Evolutionary conservation across 306 rosid species (phyloP).

Genomic region (Rubus idaeus): DNA sequence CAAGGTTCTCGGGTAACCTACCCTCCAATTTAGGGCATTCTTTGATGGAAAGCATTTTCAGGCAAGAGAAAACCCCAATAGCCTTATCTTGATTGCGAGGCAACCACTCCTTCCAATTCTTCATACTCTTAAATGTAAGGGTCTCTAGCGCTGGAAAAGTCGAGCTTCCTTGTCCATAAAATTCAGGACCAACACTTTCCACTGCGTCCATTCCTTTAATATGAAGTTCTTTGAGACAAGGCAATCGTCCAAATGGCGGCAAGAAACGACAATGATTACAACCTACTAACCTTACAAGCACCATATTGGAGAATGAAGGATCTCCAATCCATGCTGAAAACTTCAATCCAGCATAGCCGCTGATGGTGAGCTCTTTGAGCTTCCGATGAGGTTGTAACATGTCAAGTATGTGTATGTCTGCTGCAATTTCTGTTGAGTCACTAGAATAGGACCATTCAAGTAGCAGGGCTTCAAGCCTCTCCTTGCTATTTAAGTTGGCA

Average conservation of each 20-base stretch:
- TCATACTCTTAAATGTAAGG: background rate
- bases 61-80: background rate
- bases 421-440: background rate
- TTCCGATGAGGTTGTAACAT: background rate
- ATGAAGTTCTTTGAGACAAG: background rate
- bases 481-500: slow-evolving; percentile 1
- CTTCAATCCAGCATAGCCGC: background rate
- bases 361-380: background rate
- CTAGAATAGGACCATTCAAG: background rate
- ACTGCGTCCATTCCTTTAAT: background rate
- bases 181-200: background rate
- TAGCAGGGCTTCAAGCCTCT: background rate
- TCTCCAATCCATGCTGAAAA: slow-evolving; percentile 12
- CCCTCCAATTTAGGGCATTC: background rate
- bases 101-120: background rate
- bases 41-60: background rate
- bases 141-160: background rate
- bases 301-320: background rate
- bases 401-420: background rate
- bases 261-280: background rate
- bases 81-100: background rate
- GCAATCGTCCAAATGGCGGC: background rate
- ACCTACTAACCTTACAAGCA: background rate
- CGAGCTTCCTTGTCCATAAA: background rate
- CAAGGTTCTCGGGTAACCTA: background rate